Base-by-base conservation (phyloP, 495 filamentous ascomycete genomes). In the Penicillium maclennaniae region DNA sequence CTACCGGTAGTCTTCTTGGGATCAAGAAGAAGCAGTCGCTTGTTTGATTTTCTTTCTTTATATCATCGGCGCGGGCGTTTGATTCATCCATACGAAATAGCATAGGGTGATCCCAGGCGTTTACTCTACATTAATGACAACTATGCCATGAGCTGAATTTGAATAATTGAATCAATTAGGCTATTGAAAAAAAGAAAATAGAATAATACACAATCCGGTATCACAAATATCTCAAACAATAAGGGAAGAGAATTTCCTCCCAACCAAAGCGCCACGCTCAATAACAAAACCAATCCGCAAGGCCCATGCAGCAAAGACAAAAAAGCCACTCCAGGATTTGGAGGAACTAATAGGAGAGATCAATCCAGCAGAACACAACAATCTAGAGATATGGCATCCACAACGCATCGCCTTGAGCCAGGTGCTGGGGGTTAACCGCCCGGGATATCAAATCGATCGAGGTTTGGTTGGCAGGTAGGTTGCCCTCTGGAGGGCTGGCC, bases 331-430 rank as follows among this genome's bases (percentile, higher is more conserved):
- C 20, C 48, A 37, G 57, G 46, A 40, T n/a, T 48, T n/a, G 14
- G 23, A 56, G 17, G 54, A 60, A 54, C n/a, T 56, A 6, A 50
- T 21, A 43, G 26, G 10, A 14, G 14, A 36, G 42, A 42, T 26
- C 43, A 48, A 58, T 16, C n/a, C n/a, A 59, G 52, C 45, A 60
- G 38, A 51, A 51, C 47, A 56, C 40, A 46, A 19, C 25, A 25
- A 9, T 36, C 70, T 80, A 98, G 54, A 97, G 71, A 75, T 95
- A 99, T 12, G 87, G 86, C 95, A 97, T 97, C 91, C 93, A 99
- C 58, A 97, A 78, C 56, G 92, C 83, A 78, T 99, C 95, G 52
- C 85, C 87, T 62, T 84, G 77, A 20, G 87, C 83, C 68, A 99
- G 67, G 67, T 90, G 86, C 76, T 86, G 81, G 17, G 92, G 92